These are phyloP conservation scores for Fusarium sp. DNA, from an alignment of 2,329 filamentous ascomycete genomes.

Conservation along the genomic window DNA sequence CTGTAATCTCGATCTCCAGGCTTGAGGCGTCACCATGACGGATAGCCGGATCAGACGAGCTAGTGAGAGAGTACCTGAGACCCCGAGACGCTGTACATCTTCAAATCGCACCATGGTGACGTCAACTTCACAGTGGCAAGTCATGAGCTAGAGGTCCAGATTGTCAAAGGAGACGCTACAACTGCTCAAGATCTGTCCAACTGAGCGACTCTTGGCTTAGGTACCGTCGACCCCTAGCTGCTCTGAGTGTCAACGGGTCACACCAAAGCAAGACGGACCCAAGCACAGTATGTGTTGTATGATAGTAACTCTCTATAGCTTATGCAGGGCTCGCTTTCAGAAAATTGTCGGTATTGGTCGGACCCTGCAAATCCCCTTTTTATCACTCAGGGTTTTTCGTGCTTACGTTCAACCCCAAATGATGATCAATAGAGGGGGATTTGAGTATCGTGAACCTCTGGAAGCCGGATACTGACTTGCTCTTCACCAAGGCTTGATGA, in stretches of 20 bases:
- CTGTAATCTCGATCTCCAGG: constrained; percentile 47
- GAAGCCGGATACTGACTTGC: neutral
- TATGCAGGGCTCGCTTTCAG: constrained; percentile 34
- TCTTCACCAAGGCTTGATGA: too few relatives aligned
- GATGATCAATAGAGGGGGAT: neutral
- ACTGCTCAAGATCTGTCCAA: neutral
- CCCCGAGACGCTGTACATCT: constrained; percentile 34
- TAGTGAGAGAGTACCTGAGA: constrained; percentile 21
- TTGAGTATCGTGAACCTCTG: constrained; percentile 2
- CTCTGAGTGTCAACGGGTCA: neutral
- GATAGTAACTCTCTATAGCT: constrained; percentile 21
- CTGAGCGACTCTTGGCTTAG: constrained; percentile 7
- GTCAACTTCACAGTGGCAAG: constrained; percentile 35
- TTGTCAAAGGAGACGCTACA: constrained; percentile 4
- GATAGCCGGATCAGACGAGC: constrained; percentile 28
- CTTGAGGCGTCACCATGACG: constrained; percentile 43
- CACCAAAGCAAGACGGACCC: constrained; percentile 4
- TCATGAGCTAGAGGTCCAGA: constrained; percentile 25
- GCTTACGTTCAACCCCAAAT: constrained; percentile 4
- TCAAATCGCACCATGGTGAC: constrained; percentile 44
- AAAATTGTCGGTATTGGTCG: constrained; percentile 5
- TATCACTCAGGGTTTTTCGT: constrained; percentile 14
- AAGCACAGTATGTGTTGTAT: constrained; percentile 4
- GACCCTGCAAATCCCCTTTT: constrained; percentile 34
- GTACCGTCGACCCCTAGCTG: constrained; percentile 12